Base-by-base conservation (phyloP, 2,329 filamentous ascomycete genomes). In the Alternaria ethzedia region DNA sequence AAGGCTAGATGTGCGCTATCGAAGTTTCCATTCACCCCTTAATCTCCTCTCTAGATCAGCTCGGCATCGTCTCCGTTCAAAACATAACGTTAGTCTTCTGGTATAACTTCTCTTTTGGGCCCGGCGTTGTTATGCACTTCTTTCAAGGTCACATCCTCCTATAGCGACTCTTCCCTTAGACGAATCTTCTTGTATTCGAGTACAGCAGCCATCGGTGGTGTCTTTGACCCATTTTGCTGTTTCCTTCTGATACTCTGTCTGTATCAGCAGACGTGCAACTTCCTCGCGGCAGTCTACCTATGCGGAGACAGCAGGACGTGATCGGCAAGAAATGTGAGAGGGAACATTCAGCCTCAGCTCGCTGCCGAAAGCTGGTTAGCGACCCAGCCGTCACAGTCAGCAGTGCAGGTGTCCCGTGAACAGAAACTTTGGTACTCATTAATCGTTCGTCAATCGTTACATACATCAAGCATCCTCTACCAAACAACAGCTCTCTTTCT, bases 401-500 rank as follows among this genome's bases (percentile, higher is more conserved):
- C 1, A 1, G 17, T 6, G 5, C 9, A 11, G 0, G 4, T 6
- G 15, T 2, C 0, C 2, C 10, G 1, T 6, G n/a, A 41, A 41
- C 1, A 41, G 11, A 5, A 17, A 0, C 8, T 17, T 17, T 9
- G 36, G n/a, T 3, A 11, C 9, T 6, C n/a, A 11, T 41, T 10
- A 2, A n/a, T 0, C 36, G 11, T 10, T 41, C n/a, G 10, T 41
- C 0, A 41, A 17, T 41, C 36, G 3, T 41, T 41, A 17, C 0
- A 41, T 41, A 17, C 36, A 41, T 41, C n/a, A 41, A 41, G 6
- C 8, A n/a, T 11, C 36, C n/a, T 17, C 36, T 41, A 41, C n/a
- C 36, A 41, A n/a, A 47, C 21, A n/a, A 57, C 17, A 43, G 47
- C 45, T 15, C 64, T 69, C 54, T 54, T 61, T 60, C 68, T 74